Evolutionary conservation across 1,284 basidiomycete species (phyloP), one percentile per base, ranked within the genome.

Genomic region (Hemileia vastatrix): DNA sequence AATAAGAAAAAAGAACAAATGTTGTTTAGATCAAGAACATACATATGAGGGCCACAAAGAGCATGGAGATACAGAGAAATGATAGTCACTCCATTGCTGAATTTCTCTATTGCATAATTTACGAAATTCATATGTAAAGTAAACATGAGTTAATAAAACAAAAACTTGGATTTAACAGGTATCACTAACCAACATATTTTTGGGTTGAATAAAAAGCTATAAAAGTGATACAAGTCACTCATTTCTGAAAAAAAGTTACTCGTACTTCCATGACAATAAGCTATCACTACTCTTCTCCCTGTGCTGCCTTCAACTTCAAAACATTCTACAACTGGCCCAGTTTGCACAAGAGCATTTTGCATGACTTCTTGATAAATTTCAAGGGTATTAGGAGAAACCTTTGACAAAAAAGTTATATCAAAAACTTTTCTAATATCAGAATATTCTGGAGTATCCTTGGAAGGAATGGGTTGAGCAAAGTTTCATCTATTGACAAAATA

Each of bases 211-310:
- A 98, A 56, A n/a, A 97, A 84, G 50, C 87, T 86, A 79, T 97
- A 97, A 78, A 89, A 97, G 77, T 95, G 92, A 80, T 98, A 98
- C n/a, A 98, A 82, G 72, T 95, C 93, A 47, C 89, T 91, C 48
- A 98, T 82, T 9, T 93, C 94, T 52, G 76, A 77, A 78, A 93
- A 93, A 82, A 88, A 90, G 68, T 83, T 83, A 65, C 83, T 84
- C 2, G 91, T 92, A 47, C 85, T 85, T 62, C 88, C 87, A 84
- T 87, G 88, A 78, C 91, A 91, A 83, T 92, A 96, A 6, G 90
- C 95, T 70, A 98, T 96, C 68, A 98, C 94, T 65, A 98, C 79
- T 51, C 94, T 82, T 73, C 88, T 77, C 73, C 86, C 82, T 13
- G 83, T 83, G 50, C 67, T 70, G 62, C 90, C 90, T 76, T 96